Conservation (phyloP, 2,329 filamentous ascomycete genomes). For the Aspergillus vadensis region DNA sequence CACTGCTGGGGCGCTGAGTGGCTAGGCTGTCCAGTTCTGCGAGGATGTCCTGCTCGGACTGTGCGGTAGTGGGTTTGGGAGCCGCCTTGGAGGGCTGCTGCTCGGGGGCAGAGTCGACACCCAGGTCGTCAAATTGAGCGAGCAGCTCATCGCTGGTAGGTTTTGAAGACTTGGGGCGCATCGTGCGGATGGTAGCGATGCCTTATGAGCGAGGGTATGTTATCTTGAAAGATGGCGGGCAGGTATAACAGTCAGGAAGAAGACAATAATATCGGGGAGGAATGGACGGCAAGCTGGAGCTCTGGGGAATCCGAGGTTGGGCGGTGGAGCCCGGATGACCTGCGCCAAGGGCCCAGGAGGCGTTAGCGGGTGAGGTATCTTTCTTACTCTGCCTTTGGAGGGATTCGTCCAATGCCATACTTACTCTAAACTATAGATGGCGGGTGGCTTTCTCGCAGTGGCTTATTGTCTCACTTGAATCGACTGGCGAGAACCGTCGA, state of each 20-base stretch:
- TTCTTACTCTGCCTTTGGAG: no score
- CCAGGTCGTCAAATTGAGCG: constrained; percentile 53
- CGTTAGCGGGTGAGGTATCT: constrained; percentile 15
- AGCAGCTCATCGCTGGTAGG: constrained; percentile 53
- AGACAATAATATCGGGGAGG: not conserved
- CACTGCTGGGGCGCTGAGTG: constrained; percentile 66
- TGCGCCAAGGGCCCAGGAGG: constrained; percentile 26
- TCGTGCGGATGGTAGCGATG: constrained; percentile 18
- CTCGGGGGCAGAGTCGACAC: constrained; percentile 37
- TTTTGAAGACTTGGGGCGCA: constrained; percentile 42
- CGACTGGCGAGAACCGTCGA: no score
- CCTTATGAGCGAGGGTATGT: constrained; percentile 17
- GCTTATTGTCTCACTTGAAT: no score
- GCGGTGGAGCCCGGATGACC: constrained; percentile 29
- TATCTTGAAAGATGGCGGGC: constrained; percentile 18
- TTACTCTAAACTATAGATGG: not conserved
- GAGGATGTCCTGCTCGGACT: constrained; percentile 70
- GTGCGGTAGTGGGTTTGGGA: constrained; percentile 25
- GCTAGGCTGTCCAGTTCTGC: constrained; percentile 84
- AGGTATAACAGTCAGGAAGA: no score
- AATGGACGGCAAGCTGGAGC: constrained; percentile 9
- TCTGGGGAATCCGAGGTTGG: constrained; percentile 17
- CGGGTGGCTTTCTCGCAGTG: not conserved
- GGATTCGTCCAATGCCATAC: not conserved
- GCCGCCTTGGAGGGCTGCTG: constrained; percentile 31